Evolutionary conservation across 345 rosid genomes (phyloP).

Genomic region (Boechera divaricarpa): DNA sequence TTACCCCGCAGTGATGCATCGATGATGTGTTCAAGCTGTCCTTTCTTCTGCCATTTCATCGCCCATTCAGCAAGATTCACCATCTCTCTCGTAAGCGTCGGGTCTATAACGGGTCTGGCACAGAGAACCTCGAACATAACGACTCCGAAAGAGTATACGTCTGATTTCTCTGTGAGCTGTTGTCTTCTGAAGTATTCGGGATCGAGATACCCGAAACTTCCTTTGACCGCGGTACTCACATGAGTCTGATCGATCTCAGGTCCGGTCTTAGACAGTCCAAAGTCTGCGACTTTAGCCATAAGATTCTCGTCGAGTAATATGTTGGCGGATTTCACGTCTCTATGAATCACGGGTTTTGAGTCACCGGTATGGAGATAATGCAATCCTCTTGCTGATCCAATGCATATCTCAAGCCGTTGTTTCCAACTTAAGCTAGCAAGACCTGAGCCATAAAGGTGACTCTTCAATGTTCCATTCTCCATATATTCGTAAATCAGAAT

Average conservation of each 20-base stretch:
- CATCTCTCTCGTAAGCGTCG: constrained; percentile 84
- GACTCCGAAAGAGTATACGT: constrained; percentile 91
- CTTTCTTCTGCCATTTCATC: constrained; percentile 87
- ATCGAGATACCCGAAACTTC: constrained; percentile 91
- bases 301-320: constrained; percentile 74
- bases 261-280: constrained; percentile 90
- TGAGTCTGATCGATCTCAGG: constrained; percentile 96
- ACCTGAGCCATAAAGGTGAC: constrained; percentile 68
- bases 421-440: constrained; percentile 71
- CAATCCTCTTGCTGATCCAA: constrained; percentile 74
- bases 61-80: constrained; percentile 97
- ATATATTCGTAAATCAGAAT: constrained; percentile 76
- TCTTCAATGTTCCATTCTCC: constrained; percentile 79
- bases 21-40: constrained; percentile 79
- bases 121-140: constrained; percentile 93
- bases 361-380: constrained; percentile 79
- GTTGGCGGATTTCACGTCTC: constrained; percentile 81
- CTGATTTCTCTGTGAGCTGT: constrained; percentile 89
- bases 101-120: constrained; percentile 92
- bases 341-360: constrained; percentile 74
- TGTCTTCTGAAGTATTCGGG: constrained; percentile 93
- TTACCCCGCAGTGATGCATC: constrained; percentile 67
- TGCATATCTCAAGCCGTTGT: constrained; percentile 70
- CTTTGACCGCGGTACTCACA: constrained; percentile 95
- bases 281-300: constrained; percentile 82